These are phyloP conservation scores for Leucocoprinus birnbaumii DNA, from an alignment of 768 basidiomycete species.

Conservation along the genomic window DNA sequence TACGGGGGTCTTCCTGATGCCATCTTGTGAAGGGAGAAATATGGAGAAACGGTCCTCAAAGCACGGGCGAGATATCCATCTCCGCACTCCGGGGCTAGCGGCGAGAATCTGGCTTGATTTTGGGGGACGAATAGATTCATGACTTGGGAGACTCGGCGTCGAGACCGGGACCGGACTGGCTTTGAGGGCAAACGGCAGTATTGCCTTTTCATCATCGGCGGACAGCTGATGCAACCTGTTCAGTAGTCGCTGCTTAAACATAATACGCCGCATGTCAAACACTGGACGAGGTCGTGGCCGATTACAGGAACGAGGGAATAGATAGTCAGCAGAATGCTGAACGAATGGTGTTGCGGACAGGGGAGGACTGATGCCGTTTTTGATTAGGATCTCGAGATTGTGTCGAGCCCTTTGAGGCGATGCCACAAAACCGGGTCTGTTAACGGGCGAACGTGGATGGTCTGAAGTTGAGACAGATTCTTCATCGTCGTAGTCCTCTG, in stretches of 20 bases:
- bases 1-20: constrained; percentile 37
- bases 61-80: constrained; percentile 72
- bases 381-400: constrained; percentile 40
- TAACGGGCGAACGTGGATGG: constrained; percentile 11
- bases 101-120: constrained; percentile 27
- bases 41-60: constrained; percentile 70
- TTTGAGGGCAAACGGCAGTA: constrained; percentile 41
- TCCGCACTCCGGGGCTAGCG: constrained; percentile 56
- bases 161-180: constrained; percentile 20
- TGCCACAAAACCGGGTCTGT: constrained; percentile 17
- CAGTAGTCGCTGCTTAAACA: constrained; percentile 53
- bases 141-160: constrained; percentile 20
- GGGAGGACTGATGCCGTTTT: constrained; percentile 41
- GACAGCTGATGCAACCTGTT: constrained; percentile 35
- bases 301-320: constrained; percentile 49
- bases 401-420: constrained; percentile 29
- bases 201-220: constrained; percentile 38
- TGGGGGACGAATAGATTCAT: constrained; percentile 31
- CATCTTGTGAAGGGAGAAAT: constrained; percentile 41
- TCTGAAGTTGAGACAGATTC: constrained; percentile 9
- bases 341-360: constrained; percentile 47
- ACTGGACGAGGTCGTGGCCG: constrained; percentile 28
- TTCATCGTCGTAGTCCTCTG: constrained; percentile 32
- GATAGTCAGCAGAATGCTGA: constrained; percentile 18
- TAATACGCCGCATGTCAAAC: constrained; percentile 38